Percentiles rank a stretch among this genome's conserved stretches.
Conservation (phyloP, 768 basidiomycete genomes). For the Amanita pseudoporphyria region DNA sequence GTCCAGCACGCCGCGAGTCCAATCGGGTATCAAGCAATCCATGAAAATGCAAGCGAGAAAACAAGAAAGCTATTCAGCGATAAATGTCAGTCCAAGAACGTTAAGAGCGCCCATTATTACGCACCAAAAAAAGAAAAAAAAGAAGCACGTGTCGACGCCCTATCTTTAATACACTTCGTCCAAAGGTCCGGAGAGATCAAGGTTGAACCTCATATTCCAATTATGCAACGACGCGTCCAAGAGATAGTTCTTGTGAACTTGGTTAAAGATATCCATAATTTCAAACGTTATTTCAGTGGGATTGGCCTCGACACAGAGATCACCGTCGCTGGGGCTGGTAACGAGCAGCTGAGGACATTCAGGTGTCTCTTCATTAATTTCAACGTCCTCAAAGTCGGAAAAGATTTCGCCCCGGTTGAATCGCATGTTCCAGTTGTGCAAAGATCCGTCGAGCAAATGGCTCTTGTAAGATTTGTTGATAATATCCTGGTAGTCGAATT, state of each 20-base stretch:
- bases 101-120: neutral
- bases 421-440: neutral
- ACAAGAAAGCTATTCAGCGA: neutral
- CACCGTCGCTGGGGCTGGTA: neutral
- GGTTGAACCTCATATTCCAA: constrained; percentile 1
- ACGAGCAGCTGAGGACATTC: neutral
- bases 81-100: neutral
- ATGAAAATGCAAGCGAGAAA: neutral
- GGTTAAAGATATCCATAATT: neutral
- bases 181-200: neutral
- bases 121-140: neutral
- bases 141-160: too few species aligned
- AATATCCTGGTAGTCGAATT: too few species aligned
- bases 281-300: neutral
- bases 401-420: neutral
- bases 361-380: neutral
- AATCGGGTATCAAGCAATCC: too few species aligned
- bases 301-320: neutral
- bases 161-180: neutral
- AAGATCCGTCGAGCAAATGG: neutral
- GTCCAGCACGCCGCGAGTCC: too few species aligned
- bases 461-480: too few species aligned
- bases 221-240: constrained; percentile 1
- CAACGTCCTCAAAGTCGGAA: neutral
- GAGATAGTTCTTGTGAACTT: neutral